Evolutionary conservation across 2,329 filamentous ascomycete genomes (phyloP), one percentile per base, ranked within the genome.

Genomic region (Stagonosporopsis tanaceti): DNA sequence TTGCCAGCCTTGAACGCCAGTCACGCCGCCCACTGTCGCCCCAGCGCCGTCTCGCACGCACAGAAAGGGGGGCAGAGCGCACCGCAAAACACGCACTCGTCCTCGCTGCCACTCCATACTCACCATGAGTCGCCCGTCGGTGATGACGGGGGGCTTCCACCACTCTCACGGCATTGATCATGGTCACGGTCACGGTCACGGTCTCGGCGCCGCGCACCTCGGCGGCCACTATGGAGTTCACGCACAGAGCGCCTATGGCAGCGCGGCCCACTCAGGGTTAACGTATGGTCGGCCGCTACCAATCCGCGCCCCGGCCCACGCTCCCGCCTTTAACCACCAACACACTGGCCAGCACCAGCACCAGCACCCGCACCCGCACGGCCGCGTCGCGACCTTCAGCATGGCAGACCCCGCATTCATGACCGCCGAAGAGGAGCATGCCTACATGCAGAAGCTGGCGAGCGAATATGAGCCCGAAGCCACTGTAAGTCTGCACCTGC

Each of bases 401-500:
- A 81, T 80, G 78, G 65, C 72, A 54, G 68, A 68, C 67, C 57
- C 65, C 57, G 60, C 57, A 24, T 76, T 76, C 65, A 68, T 74
- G 60, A 66, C 74, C 58, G 67, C 74, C 42, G 79, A 81, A 47
- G 84, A 87, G 53, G 85, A 88, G 64, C 79, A 87, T 70, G 84
- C 85, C 63, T 80, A 85, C 54, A 79, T 88, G 72, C 86, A 88
- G 77, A 82, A 85, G 71, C 78, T 87, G 60, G 87, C 85, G 65
- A 84, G 84, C 70, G 79, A 83, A 57, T 89, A 84, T 65, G 80
- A 87, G 70, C 81, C 85, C 12, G 82, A 87, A 60, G 74, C 82
- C 50, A 81, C 81, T 63, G 86, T 87, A 75, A 75, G 81, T 78
- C 61, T 47, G 40, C 47, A 53, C 47, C 50, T 24, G 32, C 38